Conservation (phyloP, 345 rosid genomes). For the Viola odorata region DNA sequence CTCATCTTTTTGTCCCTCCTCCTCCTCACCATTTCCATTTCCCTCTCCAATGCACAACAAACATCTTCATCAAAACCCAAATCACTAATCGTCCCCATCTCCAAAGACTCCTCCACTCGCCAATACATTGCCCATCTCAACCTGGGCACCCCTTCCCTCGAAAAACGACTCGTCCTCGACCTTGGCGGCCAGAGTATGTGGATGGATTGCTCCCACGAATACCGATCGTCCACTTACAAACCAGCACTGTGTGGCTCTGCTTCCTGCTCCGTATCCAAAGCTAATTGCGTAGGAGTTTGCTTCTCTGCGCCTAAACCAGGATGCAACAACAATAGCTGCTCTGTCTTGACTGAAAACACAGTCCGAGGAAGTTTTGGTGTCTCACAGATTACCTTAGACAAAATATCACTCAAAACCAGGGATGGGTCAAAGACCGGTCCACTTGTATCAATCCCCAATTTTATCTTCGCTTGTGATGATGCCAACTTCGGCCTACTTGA, state of each 20-base stretch:
- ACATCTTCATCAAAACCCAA: constrained; percentile 13
- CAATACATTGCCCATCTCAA: constrained; percentile 19
- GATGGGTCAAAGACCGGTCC: constrained; percentile 4
- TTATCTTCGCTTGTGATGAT: constrained; percentile 15
- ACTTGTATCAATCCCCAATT: constrained; percentile 7
- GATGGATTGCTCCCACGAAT: constrained; percentile 9
- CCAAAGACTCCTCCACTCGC: constrained; percentile 20
- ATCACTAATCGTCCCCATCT: constrained; percentile 22
- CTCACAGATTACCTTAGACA: constrained; percentile 7
- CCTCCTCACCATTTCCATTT: background rate
- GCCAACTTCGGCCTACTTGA: background rate
- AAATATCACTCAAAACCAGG: constrained; percentile 9
- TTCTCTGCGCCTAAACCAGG: background rate
- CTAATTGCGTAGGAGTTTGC: constrained; percentile 1
- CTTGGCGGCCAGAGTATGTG: constrained; percentile 14
- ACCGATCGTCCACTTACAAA: constrained; percentile 12
- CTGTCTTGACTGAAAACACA: background rate
- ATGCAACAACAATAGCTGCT: constrained; percentile 15
- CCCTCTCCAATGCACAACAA: constrained; percentile 7
- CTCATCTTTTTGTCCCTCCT: background rate
- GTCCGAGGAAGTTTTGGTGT: background rate
- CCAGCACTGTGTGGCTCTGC: constrained; percentile 13
- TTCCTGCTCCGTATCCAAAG: constrained; percentile 12
- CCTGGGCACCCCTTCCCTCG: constrained; percentile 17
- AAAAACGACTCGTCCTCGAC: constrained; percentile 2